These are phyloP conservation scores for Handroanthus guayacan DNA, from an alignment of 257 asterid species.

Conservation along the genomic window DNA sequence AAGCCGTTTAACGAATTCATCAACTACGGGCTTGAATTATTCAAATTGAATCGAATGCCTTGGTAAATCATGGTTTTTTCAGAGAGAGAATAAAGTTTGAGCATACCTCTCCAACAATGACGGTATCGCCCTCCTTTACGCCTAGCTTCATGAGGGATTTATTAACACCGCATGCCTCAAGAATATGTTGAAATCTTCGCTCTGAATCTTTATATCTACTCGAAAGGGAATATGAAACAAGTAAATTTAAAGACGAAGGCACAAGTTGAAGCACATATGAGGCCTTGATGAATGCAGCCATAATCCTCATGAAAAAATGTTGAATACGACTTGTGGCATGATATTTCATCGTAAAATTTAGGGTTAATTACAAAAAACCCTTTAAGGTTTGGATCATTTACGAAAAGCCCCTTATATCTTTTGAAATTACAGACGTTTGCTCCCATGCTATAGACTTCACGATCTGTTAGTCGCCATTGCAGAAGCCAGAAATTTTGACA, in stretches of 20 bases:
- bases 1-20: not conserved
- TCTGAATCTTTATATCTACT: slow-evolving; percentile 85
- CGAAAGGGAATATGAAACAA: slow-evolving; percentile 30
- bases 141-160: slow-evolving; percentile 85
- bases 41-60: not conserved
- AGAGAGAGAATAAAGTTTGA: not conserved
- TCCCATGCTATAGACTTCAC: too few relatives aligned
- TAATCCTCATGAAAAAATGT: too few relatives aligned
- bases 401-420: too few relatives aligned
- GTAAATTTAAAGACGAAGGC: slow-evolving; percentile 10
- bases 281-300: too few relatives aligned
- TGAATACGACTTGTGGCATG: too few relatives aligned
- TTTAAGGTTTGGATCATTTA: too few relatives aligned
- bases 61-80: not conserved
- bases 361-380: too few relatives aligned
- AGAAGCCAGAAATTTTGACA: too few relatives aligned
- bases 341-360: too few relatives aligned
- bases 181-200: slow-evolving; percentile 88
- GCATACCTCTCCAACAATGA: slow-evolving; percentile 85
- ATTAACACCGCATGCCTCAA: slow-evolving; percentile 92
- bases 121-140: slow-evolving; percentile 92
- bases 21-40: not conserved
- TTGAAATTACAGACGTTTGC: too few relatives aligned
- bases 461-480: too few relatives aligned
- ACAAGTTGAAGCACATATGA: not conserved